Evolutionary conservation across 1,139 yeast species (phyloP), one percentile per base, ranked within the genome.

Genomic region (Blastobotrys arbuscula): DNA sequence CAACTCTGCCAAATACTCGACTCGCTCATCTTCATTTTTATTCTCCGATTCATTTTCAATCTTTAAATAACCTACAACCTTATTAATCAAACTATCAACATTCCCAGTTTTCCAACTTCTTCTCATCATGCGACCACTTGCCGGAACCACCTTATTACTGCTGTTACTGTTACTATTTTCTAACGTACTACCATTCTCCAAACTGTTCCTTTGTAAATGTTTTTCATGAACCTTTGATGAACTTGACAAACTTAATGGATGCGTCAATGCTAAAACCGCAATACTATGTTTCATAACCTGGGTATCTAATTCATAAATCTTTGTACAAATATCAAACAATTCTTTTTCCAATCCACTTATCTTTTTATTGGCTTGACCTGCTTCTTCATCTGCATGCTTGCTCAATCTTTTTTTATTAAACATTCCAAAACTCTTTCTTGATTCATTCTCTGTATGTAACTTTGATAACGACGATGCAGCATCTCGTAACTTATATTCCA

Each of bases 371-470:
- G 67, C 58, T 20, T 56, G 48, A 24, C 57, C 63, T 18, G 56
- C 55, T 52, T 67, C 71, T 6, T 65, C 69, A 20, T 59, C 65
- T 9, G 69, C 70, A 43, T 65, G 68, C 39, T 56, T 53, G 15
- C 67, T 64, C 34, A 62, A 53, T 30, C 70, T 55, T 45, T 58
- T 59, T 30, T 52, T 52, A 49, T 41, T 16, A 50, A 36, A 36
- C 39, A 36, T 36, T 16, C 39, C 39, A 15, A 16, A 39, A 8
- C 50, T 31, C 12, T 40, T 20, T 36, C 2, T 3, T n/a, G 45
- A 33, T 23, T 44, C 38, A 12, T 50, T 31, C 8, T 43, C 51
- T 18, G 41, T 48, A 45, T 61, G 65, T 18, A 64, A 58, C 35
- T 58, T 56, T 28, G 64, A 59, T 24, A 67, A 50, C 13, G 64